Percentiles rank a stretch among this genome's conserved stretches.
Evolutionary conservation across 139 green algal genomes (phyloP).

Genomic region (Chlorella sp.): DNA sequence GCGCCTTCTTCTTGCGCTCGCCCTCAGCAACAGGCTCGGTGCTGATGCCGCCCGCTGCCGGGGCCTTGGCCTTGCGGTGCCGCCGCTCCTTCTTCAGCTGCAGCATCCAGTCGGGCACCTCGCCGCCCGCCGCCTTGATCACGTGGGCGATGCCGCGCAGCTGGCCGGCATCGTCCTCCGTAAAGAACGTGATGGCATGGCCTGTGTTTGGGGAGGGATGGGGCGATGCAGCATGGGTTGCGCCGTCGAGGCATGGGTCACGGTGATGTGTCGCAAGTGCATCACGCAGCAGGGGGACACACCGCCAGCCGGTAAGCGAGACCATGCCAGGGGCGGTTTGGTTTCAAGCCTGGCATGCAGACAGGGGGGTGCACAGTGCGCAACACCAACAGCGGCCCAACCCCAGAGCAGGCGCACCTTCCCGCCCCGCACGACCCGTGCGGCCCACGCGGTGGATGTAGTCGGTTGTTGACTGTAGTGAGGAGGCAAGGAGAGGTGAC

Average conservation of each 20-base stretch:
- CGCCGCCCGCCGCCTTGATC: constrained; percentile 62
- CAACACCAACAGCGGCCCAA: too few species aligned
- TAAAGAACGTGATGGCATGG: constrained; percentile 89
- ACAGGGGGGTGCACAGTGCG: too few species aligned
- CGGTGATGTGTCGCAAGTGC: too few species aligned
- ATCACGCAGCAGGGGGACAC: too few species aligned
- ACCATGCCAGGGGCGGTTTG: too few species aligned
- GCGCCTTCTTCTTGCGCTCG: constrained; percentile 7
- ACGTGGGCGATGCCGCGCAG: constrained; percentile 85
- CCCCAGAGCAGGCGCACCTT: constrained; percentile 25
- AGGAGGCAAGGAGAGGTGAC: too few species aligned
- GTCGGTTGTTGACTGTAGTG: constrained; percentile 65
- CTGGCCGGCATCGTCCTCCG: constrained; percentile 75
- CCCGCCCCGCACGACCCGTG: constrained; percentile 74
- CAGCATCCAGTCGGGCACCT: constrained; percentile 88
- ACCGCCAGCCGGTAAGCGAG: too few species aligned
- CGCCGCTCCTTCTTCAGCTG: constrained; percentile 64
- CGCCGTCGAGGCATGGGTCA: too few species aligned
- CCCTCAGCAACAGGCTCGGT: constrained; percentile 15
- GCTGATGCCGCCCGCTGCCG: constrained; percentile 9
- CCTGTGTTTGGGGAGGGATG: constrained; percentile 53
- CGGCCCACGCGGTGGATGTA: constrained; percentile 95
- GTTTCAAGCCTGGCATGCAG: too few species aligned
- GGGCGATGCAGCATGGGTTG: too few species aligned
- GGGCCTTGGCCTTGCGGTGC: constrained; percentile 12